Evolutionary conservation across 306 rosid species (phyloP), one percentile per base, ranked within the genome.

Genomic region (Lablab purpureus): DNA sequence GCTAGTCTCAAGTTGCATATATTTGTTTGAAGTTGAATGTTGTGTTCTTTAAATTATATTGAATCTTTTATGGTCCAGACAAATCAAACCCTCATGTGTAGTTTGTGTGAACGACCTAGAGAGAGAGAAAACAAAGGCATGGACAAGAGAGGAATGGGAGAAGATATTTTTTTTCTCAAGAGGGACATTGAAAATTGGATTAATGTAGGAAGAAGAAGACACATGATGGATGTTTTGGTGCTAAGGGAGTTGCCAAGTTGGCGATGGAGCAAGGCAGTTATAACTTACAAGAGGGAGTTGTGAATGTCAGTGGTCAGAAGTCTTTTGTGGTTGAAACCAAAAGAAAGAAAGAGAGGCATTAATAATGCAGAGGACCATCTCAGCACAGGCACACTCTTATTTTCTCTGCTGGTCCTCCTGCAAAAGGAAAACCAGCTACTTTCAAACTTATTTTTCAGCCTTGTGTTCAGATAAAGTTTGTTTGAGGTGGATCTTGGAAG

Each of bases 321-420:
- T 41, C 10, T 75, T 76, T 73, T 84, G 90, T 81, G 93, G 93
- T 71, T 85, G 76, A 64, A 45, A 87, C 47, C 0, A 51, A 77
- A 84, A 71, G 81, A 45, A 18, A 73, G 40, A 47, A 58, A 79
- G 73, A n/a, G 49, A 21, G 11, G 59, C 83, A 82, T 69, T 84
- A 66, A 81, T 81, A 66, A 40, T 67, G 7, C 64, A 40, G 46
- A 82, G 89, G 90, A 82, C 88, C 87, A 86, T 71, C 58, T 30
- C 43, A 51, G 56, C 43, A 40, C 47, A 74, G 80, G 74, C 81
- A 72, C 34, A 40, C 45, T 40, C 55, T 76, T 78, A 60, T 67
- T 73, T 70, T 65, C 27, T 36, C 64, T 21, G 34, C 49, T 76
- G 86, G 79, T 77, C 81, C 87, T 67, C 40, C 67, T 68, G 18